Base-by-base conservation (phyloP, 2,329 filamentous ascomycete genomes). In the Fusarium udum region DNA sequence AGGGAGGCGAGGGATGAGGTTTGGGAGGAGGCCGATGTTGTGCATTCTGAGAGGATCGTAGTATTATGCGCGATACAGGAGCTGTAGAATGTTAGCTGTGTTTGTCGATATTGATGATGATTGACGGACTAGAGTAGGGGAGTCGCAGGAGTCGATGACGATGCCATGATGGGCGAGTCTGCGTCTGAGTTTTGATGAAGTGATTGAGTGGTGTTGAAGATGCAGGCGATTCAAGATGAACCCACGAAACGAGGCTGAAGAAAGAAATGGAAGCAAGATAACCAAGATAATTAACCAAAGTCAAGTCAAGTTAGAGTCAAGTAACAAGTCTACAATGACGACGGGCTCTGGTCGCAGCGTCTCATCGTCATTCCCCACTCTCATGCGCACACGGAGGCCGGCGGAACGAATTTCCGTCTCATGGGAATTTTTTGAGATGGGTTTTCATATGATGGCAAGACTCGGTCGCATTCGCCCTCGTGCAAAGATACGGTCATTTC, bases 41-140 rank as follows among this genome's bases (percentile, higher is more conserved):
- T 97, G 86, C 97, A 95, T 85, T 99, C 96, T 79, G 93, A 86
- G 69, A 99, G 91, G 84, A 99, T 97, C 51, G 95, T 98, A 62
- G 91, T 93, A 80, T 96, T 92, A 85, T 98, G 92, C 57, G 96
- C 95, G 83, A 99, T 96, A 85, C 96, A 98, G 76, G 94, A 92
- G 85, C 95, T 97, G 78, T 31, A 36, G 15, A 51, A 3, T 42
- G 62, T 74, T 48, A 66, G 52, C 26, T 42, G 4, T 2, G 51
- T 64, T 40, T 65, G 58, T 39, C 37, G 18, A 40, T 24, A 22
- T 45, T 36, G 12, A 36, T 24, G 31, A 45, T 64, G 51, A 51
- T 58, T 37, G 49, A 84, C 90, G 79, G 86, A 94, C 92, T 94
- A 94, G 80, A 94, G 90, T 71, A 94, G 86, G 64, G 91, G 92